Evolutionary conservation across 78 protist species (phyloP).

Genomic region (Cavenderia fasciculata): DNA sequence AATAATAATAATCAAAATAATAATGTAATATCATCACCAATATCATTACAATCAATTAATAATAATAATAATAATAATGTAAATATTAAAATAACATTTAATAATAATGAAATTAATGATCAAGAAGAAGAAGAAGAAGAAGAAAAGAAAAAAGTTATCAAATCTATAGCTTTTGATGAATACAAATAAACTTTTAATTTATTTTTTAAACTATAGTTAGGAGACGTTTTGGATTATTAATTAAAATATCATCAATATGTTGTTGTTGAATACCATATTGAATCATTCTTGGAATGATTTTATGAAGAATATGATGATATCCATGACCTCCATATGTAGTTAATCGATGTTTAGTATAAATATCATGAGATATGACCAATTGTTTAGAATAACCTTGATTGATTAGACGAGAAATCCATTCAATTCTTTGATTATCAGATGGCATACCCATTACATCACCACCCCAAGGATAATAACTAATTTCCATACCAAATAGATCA

Average conservation of each 20-base stretch:
- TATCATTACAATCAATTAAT: too few relatives aligned
- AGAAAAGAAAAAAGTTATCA: not conserved
- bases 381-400: slow-evolving; percentile 13
- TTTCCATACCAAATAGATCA: slow-evolving; percentile 73
- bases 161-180: too few relatives aligned
- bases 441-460: slow-evolving; percentile 51
- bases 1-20: too few relatives aligned
- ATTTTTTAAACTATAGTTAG: slow-evolving; percentile 43
- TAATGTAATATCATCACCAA: too few relatives aligned
- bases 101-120: too few relatives aligned
- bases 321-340: slow-evolving; percentile 68
- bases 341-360: slow-evolving; percentile 49
- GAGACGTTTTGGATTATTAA: slow-evolving; percentile 42
- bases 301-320: slow-evolving; percentile 35
- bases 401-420: slow-evolving; percentile 13
- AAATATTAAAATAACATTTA: too few relatives aligned
- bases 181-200: too few relatives aligned
- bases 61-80: too few relatives aligned
- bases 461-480: slow-evolving; percentile 56
- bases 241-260: slow-evolving; percentile 29
- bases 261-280: slow-evolving; percentile 28
- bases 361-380: slow-evolving; percentile 45
- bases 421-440: slow-evolving; percentile 50
- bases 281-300: slow-evolving; percentile 62
- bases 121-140: too few relatives aligned